These are phyloP conservation scores for Lentinus tigrinus DNA, from an alignment of 768 basidiomycete genomes.

Conservation along the genomic window DNA sequence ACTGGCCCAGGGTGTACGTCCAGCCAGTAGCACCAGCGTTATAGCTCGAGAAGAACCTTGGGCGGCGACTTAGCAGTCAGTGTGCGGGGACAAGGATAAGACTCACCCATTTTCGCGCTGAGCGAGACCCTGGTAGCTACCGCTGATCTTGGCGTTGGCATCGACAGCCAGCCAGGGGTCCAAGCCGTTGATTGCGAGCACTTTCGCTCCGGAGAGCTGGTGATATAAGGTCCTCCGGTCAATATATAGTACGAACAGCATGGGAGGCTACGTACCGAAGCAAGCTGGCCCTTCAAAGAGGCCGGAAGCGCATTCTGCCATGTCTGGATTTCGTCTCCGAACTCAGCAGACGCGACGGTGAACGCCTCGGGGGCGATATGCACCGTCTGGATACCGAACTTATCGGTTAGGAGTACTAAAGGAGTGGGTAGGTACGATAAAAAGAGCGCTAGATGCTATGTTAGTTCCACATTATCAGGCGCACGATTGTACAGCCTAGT, in stretches of 20 bases:
- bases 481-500: not conserved
- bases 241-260: not conserved
- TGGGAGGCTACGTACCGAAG: slow-evolving; percentile 33
- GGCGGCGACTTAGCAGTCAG: not conserved
- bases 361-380: slow-evolving; percentile 56
- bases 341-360: slow-evolving; percentile 45
- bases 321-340: slow-evolving; percentile 48
- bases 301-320: slow-evolving; percentile 54
- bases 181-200: slow-evolving; percentile 50
- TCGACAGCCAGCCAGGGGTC: slow-evolving; percentile 53
- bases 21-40: slow-evolving; percentile 25
- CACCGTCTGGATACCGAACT: slow-evolving; percentile 44
- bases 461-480: not conserved
- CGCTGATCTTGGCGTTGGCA: slow-evolving; percentile 48
- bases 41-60: slow-evolving; percentile 37
- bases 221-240: not conserved
- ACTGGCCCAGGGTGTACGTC: slow-evolving; percentile 40
- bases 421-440: slow-evolving; percentile 47
- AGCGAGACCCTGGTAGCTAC: slow-evolving; percentile 51
- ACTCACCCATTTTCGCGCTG: slow-evolving; percentile 36
- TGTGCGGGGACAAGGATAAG: not conserved
- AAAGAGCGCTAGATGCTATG: slow-evolving; percentile 21
- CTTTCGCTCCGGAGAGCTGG: slow-evolving; percentile 49
- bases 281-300: slow-evolving; percentile 44
- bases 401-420: slow-evolving; percentile 45